phyloP scores from a whole-genome alignment of 1,284 basidiomycete species.

The Pulveroboletus sp. region DNA sequence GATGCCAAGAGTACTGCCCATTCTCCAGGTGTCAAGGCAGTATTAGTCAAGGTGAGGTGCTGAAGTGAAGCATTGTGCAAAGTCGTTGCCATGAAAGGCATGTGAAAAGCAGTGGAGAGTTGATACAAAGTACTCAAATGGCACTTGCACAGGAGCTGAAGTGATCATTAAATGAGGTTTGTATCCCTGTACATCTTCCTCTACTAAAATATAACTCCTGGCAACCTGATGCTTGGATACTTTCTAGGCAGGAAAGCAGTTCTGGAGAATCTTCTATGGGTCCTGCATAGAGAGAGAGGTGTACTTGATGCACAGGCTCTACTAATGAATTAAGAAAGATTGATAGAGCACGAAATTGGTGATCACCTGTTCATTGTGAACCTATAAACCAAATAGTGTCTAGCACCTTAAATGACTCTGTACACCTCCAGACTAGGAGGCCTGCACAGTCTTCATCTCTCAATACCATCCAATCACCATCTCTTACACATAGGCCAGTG shows the following conservation, averaged over 20 bases:
- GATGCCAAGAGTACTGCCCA: not conserved
- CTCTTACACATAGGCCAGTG: not conserved
- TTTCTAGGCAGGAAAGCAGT: not conserved
- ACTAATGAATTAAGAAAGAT: slow-evolving; percentile 6
- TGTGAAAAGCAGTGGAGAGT: not conserved
- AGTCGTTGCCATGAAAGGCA: not conserved
- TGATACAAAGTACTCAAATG: not conserved
- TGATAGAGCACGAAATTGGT: not conserved
- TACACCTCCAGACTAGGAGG: slow-evolving; percentile 8
- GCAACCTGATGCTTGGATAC: not conserved
- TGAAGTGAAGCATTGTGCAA: not conserved
- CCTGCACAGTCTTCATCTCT: slow-evolving; percentile 1
- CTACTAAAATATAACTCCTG: not conserved
- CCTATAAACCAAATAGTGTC: not conserved
- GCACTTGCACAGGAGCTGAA: not conserved
- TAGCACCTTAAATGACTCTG: not conserved
- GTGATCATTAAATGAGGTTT: not conserved
- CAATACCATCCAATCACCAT: not conserved
- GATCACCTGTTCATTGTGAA: not conserved
- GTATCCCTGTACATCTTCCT: not conserved
- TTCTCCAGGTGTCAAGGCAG: not conserved
- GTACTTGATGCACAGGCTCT: not conserved
- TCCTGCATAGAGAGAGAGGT: slow-evolving; percentile 2
- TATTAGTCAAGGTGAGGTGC: not conserved
- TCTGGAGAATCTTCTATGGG: not conserved